phyloP scores from a whole-genome alignment of 2,329 filamentous ascomycete genomes.

The Westerdykella ornata region DNA sequence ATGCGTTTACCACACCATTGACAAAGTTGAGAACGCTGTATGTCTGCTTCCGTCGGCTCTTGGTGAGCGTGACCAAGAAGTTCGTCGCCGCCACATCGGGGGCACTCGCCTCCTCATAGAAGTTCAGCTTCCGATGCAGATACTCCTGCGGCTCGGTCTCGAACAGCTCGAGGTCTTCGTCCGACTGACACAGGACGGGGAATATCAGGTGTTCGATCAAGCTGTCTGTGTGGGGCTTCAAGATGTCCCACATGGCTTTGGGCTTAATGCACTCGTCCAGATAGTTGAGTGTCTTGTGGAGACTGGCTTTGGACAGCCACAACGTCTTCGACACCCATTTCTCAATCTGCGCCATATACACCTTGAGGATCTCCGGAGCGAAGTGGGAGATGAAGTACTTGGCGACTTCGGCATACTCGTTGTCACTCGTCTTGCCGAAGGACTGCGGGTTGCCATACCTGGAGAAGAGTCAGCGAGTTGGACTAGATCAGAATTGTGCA shows the following conservation, averaged over 20 bases:
- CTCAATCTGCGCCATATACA: constrained; percentile 90
- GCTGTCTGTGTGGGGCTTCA: constrained; percentile 89
- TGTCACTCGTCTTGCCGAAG: constrained; percentile 64
- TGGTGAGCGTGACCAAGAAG: constrained; percentile 90
- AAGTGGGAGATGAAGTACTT: constrained; percentile 88
- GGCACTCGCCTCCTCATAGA: constrained; percentile 92
- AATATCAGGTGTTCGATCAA: constrained; percentile 93
- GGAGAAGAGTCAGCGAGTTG: constrained; percentile 14
- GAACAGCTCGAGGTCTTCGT: constrained; percentile 90
- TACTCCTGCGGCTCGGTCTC: constrained; percentile 94
- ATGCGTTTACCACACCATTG: constrained; percentile 89
- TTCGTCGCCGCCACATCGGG: constrained; percentile 95
- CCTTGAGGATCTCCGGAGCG: constrained; percentile 91
- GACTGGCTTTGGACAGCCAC: constrained; percentile 89
- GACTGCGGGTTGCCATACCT: constrained; percentile 85
- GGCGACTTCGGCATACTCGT: constrained; percentile 73
- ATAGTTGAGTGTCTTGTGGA: constrained; percentile 91
- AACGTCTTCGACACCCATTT: constrained; percentile 93
- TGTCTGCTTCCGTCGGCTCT: constrained; percentile 89
- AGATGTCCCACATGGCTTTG: constrained; percentile 91
- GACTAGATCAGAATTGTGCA: background rate
- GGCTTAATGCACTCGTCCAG: constrained; percentile 96
- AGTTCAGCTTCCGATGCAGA: constrained; percentile 93
- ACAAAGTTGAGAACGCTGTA: constrained; percentile 93
- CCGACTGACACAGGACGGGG: constrained; percentile 84